These are phyloP conservation scores for Zygosaccharomyces kombuchaensis DNA, from an alignment of 805 yeast species.

Conservation along the genomic window DNA sequence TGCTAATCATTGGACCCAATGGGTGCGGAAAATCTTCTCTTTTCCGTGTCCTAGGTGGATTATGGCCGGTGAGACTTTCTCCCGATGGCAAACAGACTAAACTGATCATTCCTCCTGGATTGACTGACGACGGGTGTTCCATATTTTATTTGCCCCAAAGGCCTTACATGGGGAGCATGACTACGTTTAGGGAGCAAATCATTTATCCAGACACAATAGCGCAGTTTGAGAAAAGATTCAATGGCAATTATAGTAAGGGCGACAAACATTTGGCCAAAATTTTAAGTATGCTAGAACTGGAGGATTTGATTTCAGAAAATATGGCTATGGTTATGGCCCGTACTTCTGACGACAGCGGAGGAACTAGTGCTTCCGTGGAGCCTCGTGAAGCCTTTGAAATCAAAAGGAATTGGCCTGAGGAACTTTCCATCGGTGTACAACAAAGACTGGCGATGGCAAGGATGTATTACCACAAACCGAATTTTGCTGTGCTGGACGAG, in stretches of 20 bases:
- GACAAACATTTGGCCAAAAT: slow-evolving; percentile 50
- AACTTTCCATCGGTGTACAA: slow-evolving; percentile 85
- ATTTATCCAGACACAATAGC: slow-evolving; percentile 76
- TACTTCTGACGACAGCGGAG: slow-evolving; percentile 27
- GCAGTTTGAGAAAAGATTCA: slow-evolving; percentile 43
- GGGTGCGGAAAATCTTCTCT: slow-evolving; percentile 95
- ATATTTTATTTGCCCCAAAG: slow-evolving; percentile 90
- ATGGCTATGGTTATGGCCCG: slow-evolving; percentile 36
- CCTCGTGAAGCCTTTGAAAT: slow-evolving; percentile 57
- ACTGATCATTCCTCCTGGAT: slow-evolving; percentile 30
- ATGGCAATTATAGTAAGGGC: slow-evolving; percentile 28
- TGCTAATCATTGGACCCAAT: slow-evolving; percentile 90
- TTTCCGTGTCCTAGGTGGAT: slow-evolving; percentile 84
- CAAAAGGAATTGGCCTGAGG: slow-evolving; percentile 81
- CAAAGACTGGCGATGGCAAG: slow-evolving; percentile 92
- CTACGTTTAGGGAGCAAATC: slow-evolving; percentile 76
- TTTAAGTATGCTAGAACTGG: slow-evolving; percentile 53
- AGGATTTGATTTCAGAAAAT: slow-evolving; percentile 49
- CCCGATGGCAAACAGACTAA: slow-evolving; percentile 52
- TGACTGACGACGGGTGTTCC: slow-evolving; percentile 33
- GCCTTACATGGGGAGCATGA: slow-evolving; percentile 69
- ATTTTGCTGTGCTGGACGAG: slow-evolving; percentile 92
- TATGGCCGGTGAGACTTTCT: slow-evolving; percentile 76
- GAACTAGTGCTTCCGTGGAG: slow-evolving; percentile 23
- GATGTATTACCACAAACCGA: slow-evolving; percentile 84